Evolutionary conservation across 768 basidiomycete species (phyloP).

Genomic region (Russula compacta): DNA sequence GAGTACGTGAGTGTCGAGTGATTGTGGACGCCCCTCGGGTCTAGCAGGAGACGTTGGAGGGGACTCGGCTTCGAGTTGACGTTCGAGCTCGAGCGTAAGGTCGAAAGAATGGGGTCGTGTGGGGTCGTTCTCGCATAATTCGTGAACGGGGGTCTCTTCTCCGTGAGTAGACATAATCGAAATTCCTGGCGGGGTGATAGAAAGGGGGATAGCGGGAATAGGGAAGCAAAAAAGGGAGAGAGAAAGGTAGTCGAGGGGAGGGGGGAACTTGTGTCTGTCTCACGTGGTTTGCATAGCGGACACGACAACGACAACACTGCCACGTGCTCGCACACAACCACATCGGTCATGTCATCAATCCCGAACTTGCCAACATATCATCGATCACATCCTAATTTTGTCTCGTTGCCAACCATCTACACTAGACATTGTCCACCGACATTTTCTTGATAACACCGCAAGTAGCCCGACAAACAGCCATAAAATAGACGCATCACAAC

Average conservation of each 20-base stretch:
- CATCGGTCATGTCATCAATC: too few species aligned
- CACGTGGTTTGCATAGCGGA: constrained; percentile 4
- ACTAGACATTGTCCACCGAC: neutral
- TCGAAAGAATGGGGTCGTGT: constrained; percentile 44
- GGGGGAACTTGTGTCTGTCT: neutral
- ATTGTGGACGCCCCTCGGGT: constrained; percentile 32
- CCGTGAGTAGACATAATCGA: constrained; percentile 27
- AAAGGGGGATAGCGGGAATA: too few species aligned
- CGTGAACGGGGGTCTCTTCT: constrained; percentile 14
- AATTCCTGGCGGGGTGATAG: neutral
- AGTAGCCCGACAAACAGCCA: constrained; percentile 2
- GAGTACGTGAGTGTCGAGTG: constrained; percentile 67
- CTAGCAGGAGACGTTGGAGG: constrained; percentile 36
- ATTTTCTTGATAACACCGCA: neutral
- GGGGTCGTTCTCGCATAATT: constrained; percentile 20
- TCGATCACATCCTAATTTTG: too few species aligned
- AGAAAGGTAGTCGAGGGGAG: neutral
- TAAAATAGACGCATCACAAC: constrained; percentile 10
- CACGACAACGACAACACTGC: neutral
- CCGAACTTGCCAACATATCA: too few species aligned
- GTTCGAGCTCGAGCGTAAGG: constrained; percentile 71
- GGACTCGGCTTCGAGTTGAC: constrained; percentile 59
- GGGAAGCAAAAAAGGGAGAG: too few species aligned
- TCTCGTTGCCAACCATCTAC: neutral
- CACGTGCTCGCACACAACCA: neutral